Conservation (phyloP, 2,329 filamentous ascomycete species). For the Ceratocystis lukuohia region DNA sequence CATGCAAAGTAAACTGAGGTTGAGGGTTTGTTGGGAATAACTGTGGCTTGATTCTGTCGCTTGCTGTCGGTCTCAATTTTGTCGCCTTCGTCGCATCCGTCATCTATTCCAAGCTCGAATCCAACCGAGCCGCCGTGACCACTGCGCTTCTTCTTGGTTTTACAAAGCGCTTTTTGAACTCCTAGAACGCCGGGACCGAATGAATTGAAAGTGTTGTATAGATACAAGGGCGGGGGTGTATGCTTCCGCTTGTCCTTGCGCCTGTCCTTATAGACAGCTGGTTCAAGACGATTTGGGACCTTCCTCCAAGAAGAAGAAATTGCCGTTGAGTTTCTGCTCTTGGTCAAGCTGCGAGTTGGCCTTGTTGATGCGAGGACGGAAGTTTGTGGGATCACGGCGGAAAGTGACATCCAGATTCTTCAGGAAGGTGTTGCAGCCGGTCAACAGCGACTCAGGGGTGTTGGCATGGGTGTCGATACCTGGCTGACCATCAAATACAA, state of each 20-base stretch:
- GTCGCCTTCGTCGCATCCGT: slow-evolving; percentile 46
- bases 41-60: neutral
- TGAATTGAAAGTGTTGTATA: slow-evolving; percentile 26
- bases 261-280: slow-evolving; percentile 28
- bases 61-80: slow-evolving; percentile 31
- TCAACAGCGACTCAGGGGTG: slow-evolving; percentile 78
- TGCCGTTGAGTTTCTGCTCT: slow-evolving; percentile 86
- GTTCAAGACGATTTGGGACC: slow-evolving; percentile 42
- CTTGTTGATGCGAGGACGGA: slow-evolving; percentile 97
- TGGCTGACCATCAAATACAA: slow-evolving; percentile 92
- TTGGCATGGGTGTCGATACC: slow-evolving; percentile 82
- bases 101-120: slow-evolving; percentile 29
- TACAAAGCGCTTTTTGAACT: slow-evolving; percentile 34
- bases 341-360: slow-evolving; percentile 88
- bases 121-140: slow-evolving; percentile 22
- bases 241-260: slow-evolving; percentile 23
- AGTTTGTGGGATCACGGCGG: slow-evolving; percentile 93
- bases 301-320: slow-evolving; percentile 98
- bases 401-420: slow-evolving; percentile 97
- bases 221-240: slow-evolving; percentile 23
- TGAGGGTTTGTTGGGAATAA: neutral
- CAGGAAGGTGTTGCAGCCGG: slow-evolving; percentile 91
- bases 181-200: slow-evolving; percentile 37
- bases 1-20: too few relatives aligned
- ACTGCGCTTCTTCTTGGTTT: slow-evolving; percentile 20